Base-by-base conservation (phyloP, 2,329 filamentous ascomycete genomes). In the Fusarium sp. region DNA sequence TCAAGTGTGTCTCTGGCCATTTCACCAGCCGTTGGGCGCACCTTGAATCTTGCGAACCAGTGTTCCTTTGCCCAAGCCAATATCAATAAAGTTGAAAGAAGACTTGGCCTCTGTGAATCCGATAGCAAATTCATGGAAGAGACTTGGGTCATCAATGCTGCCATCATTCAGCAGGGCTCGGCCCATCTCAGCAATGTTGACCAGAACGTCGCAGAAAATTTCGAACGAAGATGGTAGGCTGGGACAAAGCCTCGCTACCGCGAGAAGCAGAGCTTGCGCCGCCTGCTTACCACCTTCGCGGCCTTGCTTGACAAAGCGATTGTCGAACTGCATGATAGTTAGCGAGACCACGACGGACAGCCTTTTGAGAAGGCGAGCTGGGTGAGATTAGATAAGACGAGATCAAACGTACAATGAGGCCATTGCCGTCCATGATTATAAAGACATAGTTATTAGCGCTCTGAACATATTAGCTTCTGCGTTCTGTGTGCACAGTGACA, bases 81-180 rank as follows among this genome's bases (percentile, higher is more conserved):
- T 86, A 76, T 92, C 89, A 64, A 91, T 83, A 82, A 91, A 92
- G 79, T 92, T 89, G 82, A 91, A 91, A 16, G 86, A 86, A 15
- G 88, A 84, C 71, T 86, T 86, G 67, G 84, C 86, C 79, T 90
- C 88, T 54, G 87, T 90, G 82, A 91, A 92, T 42, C 88, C 90
- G 66, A 85, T 77, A 32, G 86, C 85, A 81, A 92, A 92, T 56
- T 91, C 86, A 65, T 83, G 86, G 30, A 91, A 80, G 44, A 85
- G 82, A n/a, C 78, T 78, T 40, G 84, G 80, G 64, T 78, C 84
- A 18, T 83, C 82, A 38, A 89, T 75, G 57, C 80, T 82, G 53
- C 86, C 87, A 69, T 87, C 84, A 19, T 84, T 83, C 50, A 81
- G 81, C 83, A 91, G 83, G 28, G 87, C 85, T 67, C 83, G 85